Base-by-base conservation (phyloP, 2,329 filamentous ascomycete genomes). In the Xylaria sp. region DNA sequence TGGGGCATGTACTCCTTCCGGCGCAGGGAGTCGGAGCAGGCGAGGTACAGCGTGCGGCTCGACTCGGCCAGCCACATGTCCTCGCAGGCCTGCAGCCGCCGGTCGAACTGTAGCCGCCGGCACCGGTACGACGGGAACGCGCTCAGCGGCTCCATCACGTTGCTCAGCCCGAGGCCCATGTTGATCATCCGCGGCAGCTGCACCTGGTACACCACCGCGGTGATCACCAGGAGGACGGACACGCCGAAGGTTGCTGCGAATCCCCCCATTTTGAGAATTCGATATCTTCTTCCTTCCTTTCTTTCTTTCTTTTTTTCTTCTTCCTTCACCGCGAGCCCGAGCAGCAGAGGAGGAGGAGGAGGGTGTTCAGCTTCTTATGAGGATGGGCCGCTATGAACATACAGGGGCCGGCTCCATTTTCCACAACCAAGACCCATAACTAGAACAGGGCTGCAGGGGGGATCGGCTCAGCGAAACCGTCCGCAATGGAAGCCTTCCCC, bases 61-160 rank as follows among this genome's bases (percentile, higher is more conserved):
- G 54, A 24, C 46, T 69, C 65, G 13, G 64, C 69, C 1, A 70
- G 46, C 67, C 65, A 70, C 66, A 71, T 68, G 39, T 71, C 69
- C 57, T 71, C 68, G 57, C 67, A 71, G 2, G 62, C 63, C 39
- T 67, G 60, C 19, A 71, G 52, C 18, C 51, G 52, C n/a, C 59
- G 53, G 39, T 70, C 44, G 29, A 13, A 7, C 17, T 63, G 43
- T 13, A 71, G 63, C 22, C 68, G 62, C 2, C 62, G 67, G 43
- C 67, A 71, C 8, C 56, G 54, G 55, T 70, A 69, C 8, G 4
- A 7, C 18, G 66, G 63, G 39, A 70, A 70, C 38, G 66, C 60
- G 40, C 54, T 51, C 16, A 71, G 55, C 7, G 66, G 65, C 46
- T 68, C 65, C 19, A 64, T 44, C 0, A 48, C 58, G 50, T 54